phyloP scores from a whole-genome alignment of 2,329 filamentous ascomycete species.

The Verticillium zaregamsianum region DNA sequence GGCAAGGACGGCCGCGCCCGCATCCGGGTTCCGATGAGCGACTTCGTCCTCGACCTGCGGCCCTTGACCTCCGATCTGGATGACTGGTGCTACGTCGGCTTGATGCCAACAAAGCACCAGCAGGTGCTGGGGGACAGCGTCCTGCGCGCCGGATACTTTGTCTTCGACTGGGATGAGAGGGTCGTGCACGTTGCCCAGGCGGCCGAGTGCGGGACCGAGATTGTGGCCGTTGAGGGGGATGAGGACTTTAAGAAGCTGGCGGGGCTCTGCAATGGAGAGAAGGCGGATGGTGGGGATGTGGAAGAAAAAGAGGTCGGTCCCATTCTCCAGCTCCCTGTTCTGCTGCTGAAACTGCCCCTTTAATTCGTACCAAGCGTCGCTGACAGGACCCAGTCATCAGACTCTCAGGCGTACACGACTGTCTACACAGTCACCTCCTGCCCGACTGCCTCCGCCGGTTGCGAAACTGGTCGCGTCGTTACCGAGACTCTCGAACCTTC shows the following conservation, averaged over 20 bases:
- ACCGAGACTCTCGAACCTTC: slow-evolving; percentile 12
- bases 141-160: slow-evolving; percentile 39
- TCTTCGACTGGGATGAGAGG: slow-evolving; percentile 41
- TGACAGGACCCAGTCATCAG: slow-evolving; percentile 1
- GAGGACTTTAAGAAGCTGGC: slow-evolving; percentile 26
- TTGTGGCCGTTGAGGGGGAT: slow-evolving; percentile 29
- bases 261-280: slow-evolving; percentile 25
- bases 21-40: slow-evolving; percentile 38
- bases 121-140: slow-evolving; percentile 40
- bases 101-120: slow-evolving; percentile 33
- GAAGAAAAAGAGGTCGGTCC: too few species aligned
- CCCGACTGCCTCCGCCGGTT: slow-evolving; percentile 15
- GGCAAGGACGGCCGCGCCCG: slow-evolving; percentile 21
- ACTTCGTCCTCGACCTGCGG: slow-evolving; percentile 44
- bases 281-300: too few species aligned
- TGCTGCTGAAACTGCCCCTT: too few species aligned
- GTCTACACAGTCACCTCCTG: slow-evolving; percentile 22
- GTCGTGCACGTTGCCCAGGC: slow-evolving; percentile 36
- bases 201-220: slow-evolving; percentile 33
- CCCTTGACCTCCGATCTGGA: slow-evolving; percentile 12
- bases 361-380: too few species aligned
- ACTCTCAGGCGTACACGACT: slow-evolving; percentile 19
- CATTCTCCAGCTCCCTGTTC: too few species aligned
- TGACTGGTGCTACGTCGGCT: slow-evolving; percentile 36
- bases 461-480: slow-evolving; percentile 16